phyloP scores from a whole-genome alignment of 2,329 filamentous ascomycete genomes.

The Metarhizium sp. region DNA sequence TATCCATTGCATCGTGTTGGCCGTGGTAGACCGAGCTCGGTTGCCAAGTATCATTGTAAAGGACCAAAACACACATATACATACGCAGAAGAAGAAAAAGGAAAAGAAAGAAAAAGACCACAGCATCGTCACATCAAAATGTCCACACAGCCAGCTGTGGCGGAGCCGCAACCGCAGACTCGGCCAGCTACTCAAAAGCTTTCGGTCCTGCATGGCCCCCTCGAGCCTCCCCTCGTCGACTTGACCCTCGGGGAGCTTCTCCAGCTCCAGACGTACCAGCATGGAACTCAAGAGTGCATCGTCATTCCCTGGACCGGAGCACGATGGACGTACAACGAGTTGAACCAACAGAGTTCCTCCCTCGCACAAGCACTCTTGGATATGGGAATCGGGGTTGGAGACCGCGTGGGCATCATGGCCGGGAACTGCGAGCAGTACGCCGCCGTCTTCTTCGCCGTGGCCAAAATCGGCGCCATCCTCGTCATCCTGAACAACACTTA shows the following conservation, averaged over 20 bases:
- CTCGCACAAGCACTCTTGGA: constrained; percentile 58
- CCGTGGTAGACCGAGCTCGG: neutral
- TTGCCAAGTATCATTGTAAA: neutral
- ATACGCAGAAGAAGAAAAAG: too few species aligned
- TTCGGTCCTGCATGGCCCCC: constrained; percentile 58
- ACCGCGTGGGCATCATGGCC: constrained; percentile 68
- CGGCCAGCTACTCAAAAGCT: constrained; percentile 16
- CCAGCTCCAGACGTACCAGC: constrained; percentile 57
- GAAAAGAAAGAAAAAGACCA: neutral
- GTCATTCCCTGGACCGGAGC: constrained; percentile 69
- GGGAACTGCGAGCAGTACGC: constrained; percentile 76
- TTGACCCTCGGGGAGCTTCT: constrained; percentile 65
- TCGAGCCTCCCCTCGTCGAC: constrained; percentile 59
- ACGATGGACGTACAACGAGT: constrained; percentile 61
- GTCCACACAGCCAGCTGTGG: neutral
- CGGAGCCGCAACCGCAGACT: constrained; percentile 1
- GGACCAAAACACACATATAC: too few species aligned
- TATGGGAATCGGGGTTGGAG: constrained; percentile 57
- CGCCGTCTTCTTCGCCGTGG: constrained; percentile 63
- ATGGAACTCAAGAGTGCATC: constrained; percentile 57
- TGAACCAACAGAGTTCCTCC: constrained; percentile 51
- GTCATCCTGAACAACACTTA: constrained; percentile 81
- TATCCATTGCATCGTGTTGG: neutral
- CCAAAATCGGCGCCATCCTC: constrained; percentile 56
- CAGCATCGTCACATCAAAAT: neutral